These are phyloP conservation scores for Fomitopsis pulvina DNA, from an alignment of 768 basidiomycete species.

Conservation along the genomic window DNA sequence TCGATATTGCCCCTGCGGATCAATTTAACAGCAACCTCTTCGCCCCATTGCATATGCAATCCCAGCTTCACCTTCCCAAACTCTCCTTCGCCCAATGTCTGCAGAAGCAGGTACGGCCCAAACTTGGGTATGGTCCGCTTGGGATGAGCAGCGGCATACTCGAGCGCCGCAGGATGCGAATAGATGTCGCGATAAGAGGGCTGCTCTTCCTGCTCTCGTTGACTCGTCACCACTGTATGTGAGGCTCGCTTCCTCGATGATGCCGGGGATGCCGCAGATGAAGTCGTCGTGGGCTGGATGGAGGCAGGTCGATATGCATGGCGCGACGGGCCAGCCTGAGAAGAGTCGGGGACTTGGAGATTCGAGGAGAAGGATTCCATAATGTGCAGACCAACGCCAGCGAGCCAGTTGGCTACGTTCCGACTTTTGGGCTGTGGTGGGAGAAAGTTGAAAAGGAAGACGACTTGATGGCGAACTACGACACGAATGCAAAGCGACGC, in stretches of 20 bases:
- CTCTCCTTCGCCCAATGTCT: constrained; percentile 97
- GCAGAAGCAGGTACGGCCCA: constrained; percentile 90
- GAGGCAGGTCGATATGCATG: constrained; percentile 49
- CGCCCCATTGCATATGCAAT: constrained; percentile 86
- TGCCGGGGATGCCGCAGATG: constrained; percentile 27
- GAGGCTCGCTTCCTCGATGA: constrained; percentile 59
- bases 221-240: constrained; percentile 56
- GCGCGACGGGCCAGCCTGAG: constrained; percentile 40
- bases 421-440: neutral
- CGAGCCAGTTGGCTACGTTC: neutral
- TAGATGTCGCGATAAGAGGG: constrained; percentile 67
- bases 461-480: neutral
- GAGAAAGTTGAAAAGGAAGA: constrained; percentile 1
- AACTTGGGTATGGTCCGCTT: constrained; percentile 87
- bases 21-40: constrained; percentile 98
- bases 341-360: constrained; percentile 40
- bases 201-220: constrained; percentile 38
- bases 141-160: constrained; percentile 79
- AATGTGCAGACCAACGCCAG: neutral
- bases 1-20: constrained; percentile 93
- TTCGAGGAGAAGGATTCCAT: constrained; percentile 25
- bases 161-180: constrained; percentile 77
- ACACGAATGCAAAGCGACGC: neutral
- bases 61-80: constrained; percentile 99
- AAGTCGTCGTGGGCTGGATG: constrained; percentile 41